Conservation (phyloP, 192 early-diverging fungal species). For the Rhizophlyctis rosea region DNA sequence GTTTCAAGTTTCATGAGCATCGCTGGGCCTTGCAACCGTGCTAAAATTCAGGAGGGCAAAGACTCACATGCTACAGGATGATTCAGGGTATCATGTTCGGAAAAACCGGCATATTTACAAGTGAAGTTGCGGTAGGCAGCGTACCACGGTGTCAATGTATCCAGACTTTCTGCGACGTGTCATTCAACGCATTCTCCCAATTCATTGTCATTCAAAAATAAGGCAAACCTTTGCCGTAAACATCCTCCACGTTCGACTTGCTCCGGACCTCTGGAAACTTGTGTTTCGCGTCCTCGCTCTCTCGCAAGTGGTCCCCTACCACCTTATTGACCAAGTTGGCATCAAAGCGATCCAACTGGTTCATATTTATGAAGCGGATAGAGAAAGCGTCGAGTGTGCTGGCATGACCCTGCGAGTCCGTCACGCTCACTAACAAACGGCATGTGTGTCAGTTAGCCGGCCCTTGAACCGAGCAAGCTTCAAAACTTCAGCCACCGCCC, state of each 20-base stretch:
- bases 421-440: not conserved
- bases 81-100: slow-evolving; percentile 92
- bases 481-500: slow-evolving; percentile 6
- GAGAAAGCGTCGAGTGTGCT: slow-evolving; percentile 59
- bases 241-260: slow-evolving; percentile 46
- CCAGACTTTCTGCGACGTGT: slow-evolving; percentile 37
- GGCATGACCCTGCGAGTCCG: slow-evolving; percentile 59
- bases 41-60: no score
- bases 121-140: slow-evolving; percentile 64
- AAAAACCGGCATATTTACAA: slow-evolving; percentile 58
- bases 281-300: slow-evolving; percentile 15
- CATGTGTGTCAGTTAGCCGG: not conserved
- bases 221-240: slow-evolving; percentile 43
- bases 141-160: slow-evolving; percentile 83
- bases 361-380: slow-evolving; percentile 60
- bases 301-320: slow-evolving; percentile 39
- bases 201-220: not conserved
- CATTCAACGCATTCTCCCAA: not conserved
- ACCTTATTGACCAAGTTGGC: slow-evolving; percentile 42
- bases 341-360: slow-evolving; percentile 52
- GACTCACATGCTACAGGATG: slow-evolving; percentile 82
- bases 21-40: no score
- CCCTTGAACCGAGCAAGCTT: not conserved
- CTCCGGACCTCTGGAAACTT: slow-evolving; percentile 35
- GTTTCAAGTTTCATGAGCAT: not conserved